Base-by-base conservation (phyloP, 1,284 basidiomycete species). In the Sanguinoderma infundibulare region DNA sequence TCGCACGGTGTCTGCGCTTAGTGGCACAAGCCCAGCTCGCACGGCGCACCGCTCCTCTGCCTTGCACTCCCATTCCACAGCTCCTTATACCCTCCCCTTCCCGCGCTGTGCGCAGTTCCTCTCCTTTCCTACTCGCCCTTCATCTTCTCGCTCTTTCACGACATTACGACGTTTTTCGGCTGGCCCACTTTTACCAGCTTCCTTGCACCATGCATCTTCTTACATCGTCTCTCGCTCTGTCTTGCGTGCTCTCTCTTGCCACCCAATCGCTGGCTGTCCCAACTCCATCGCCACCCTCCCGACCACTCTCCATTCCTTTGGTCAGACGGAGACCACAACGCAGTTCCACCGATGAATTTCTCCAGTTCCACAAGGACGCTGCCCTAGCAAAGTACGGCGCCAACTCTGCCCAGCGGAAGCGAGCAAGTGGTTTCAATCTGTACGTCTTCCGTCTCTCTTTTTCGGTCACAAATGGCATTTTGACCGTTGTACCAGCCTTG, bases 351-450 rank as follows among this genome's bases (percentile, higher is more conserved):
- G 49, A 51, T 20, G 57, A 66, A 2, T 70, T 68, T 67, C 57
- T 70, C 14, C 55, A 64, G 51, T 57, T 46, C 22, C 72, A 73
- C 57, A 72, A 67, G 57, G 67, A 61, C 9, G 57, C 57, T 5
- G 60, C 73, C 5, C 67, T 70, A 26, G 55, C 60, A 20, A 75
- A 75, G 67, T 75, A 74, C 55, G 69, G 72, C 30, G 30, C 47
- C 20, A 55, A 47, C 3, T 32, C 52, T 10, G 53, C 60, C 12
- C 62, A 67, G 39, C 44, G 40, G 38, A 74, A 72, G 62, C 71
- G 74, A 9, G 67, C 70, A 0, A 70, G 62, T 38, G 74, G 74
- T 32, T 10, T 66, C 60, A 74, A 74, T 60, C 57, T 73, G 73
- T 75, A 55, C 59, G 73, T 63, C 28, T 15, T 50, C 20, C n/a